Percentiles rank a stretch among this genome's conserved stretches.
These are phyloP conservation scores for Santalum album DNA, from an alignment of 164 flowering plant genomes.

Conservation along the genomic window DNA sequence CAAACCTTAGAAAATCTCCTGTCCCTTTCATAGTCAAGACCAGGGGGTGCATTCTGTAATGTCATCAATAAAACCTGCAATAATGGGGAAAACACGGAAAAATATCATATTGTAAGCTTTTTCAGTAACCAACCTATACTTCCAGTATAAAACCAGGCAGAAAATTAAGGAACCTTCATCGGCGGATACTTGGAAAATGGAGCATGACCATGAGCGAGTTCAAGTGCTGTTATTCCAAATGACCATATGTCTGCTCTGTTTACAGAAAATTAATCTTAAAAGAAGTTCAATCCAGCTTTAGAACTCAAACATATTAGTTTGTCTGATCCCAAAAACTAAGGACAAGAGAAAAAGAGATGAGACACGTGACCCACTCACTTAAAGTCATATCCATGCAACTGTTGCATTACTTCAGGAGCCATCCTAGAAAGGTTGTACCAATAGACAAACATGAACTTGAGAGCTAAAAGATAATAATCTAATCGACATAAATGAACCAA, in stretches of 20 bases:
- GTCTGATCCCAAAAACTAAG: background rate
- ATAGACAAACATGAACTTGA: background rate
- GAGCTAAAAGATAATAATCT: background rate
- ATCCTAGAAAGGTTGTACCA: constrained; percentile 44
- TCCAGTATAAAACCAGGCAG: background rate
- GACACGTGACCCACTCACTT: constrained; percentile 49
- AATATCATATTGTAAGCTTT: background rate
- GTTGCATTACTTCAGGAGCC: constrained; percentile 99
- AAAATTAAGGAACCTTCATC: constrained; percentile 56
- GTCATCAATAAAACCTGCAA: constrained; percentile 93
- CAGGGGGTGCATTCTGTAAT: constrained; percentile 98
- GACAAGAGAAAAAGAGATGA: background rate
- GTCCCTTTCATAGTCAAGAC: constrained; percentile 94
- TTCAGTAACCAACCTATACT: background rate
- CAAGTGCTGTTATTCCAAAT: constrained; percentile 95
- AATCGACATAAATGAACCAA: background rate
- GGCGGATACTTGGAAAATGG: constrained; percentile 99
- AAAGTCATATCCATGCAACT: constrained; percentile 90
- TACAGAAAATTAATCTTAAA: constrained; percentile 8
- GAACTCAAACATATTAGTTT: background rate
- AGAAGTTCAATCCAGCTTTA: background rate
- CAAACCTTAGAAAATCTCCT: constrained; percentile 84
- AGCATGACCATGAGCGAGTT: constrained; percentile 99
- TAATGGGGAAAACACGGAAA: constrained; percentile 2
- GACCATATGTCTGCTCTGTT: constrained; percentile 99